A percentile compares a stretch with the other conserved stretches of the same genome.
Conservation (phyloP, 495 filamentous ascomycete genomes). For the Hyaloscypha hepaticicola region DNA sequence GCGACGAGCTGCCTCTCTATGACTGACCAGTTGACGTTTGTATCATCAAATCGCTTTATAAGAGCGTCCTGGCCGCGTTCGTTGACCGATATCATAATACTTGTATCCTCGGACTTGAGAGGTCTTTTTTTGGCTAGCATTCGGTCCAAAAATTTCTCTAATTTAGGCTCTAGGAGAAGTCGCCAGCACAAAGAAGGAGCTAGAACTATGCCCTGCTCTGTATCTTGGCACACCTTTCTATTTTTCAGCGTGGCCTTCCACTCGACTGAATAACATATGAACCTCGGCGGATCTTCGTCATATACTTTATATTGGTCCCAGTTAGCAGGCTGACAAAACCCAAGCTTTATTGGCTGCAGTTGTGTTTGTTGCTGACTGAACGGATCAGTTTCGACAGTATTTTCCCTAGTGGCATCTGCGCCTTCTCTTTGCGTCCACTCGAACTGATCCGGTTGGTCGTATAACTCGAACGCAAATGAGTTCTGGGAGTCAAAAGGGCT, state of each 20-base stretch:
- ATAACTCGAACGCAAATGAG: too few species aligned
- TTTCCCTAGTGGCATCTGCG: too few species aligned
- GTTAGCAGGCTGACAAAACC: conserved; percentile 18
- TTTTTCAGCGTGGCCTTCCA: conserved; percentile 41
- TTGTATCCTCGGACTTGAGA: conserved; percentile 5
- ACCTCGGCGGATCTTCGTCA: conserved; percentile 36
- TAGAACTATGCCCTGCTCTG: conserved; percentile 33
- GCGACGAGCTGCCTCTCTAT: conserved; percentile 23
- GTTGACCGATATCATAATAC: conserved; percentile 25
- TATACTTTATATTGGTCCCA: conserved; percentile 28
- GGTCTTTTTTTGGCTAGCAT: conserved; percentile 11
- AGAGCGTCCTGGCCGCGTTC: conserved; percentile 24
- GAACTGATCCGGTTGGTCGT: too few species aligned
- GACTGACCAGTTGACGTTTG: conserved; percentile 22
- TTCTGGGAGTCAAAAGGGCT: too few species aligned
- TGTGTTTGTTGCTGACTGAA: conserved; percentile 1
- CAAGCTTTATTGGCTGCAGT: conserved; percentile 8
- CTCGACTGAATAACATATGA: conserved; percentile 41
- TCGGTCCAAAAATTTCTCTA: conserved; percentile 25
- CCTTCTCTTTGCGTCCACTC: too few species aligned
- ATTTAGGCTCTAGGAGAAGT: conserved; percentile 18
- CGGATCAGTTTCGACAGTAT: too few species aligned
- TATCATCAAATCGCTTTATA: conserved; percentile 28
- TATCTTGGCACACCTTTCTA: conserved; percentile 35
- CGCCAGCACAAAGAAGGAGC: conserved; percentile 25